These are phyloP conservation scores for Sclerotinia subarctica DNA, from an alignment of 2,329 filamentous ascomycete genomes.

Conservation along the genomic window DNA sequence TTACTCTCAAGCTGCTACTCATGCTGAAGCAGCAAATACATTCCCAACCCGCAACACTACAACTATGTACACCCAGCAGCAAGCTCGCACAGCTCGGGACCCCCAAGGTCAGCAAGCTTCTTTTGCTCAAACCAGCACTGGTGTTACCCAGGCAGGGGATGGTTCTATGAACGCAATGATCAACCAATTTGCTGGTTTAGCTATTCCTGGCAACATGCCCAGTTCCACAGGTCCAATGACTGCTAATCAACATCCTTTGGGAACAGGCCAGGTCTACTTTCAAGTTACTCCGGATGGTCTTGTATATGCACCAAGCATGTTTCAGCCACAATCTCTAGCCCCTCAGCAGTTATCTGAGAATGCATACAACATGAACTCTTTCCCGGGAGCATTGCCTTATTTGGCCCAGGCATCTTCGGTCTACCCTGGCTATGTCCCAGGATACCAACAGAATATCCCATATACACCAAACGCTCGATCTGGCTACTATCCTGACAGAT, in stretches of 20 bases:
- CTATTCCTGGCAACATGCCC: slow-evolving; percentile 40
- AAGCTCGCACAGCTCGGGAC: slow-evolving; percentile 33
- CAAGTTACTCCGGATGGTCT: slow-evolving; percentile 26
- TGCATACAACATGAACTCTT: slow-evolving; percentile 33
- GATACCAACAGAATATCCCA: slow-evolving; percentile 36
- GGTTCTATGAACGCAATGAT: slow-evolving; percentile 35
- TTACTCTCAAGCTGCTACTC: slow-evolving; percentile 37
- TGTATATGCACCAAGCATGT: slow-evolving; percentile 34
- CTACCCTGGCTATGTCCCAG: slow-evolving; percentile 37
- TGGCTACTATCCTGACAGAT: slow-evolving; percentile 36
- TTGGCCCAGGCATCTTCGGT: slow-evolving; percentile 32
- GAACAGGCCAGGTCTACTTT: slow-evolving; percentile 38
- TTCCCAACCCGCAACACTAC: slow-evolving; percentile 31
- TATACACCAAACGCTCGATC: slow-evolving; percentile 34
- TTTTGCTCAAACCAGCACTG: slow-evolving; percentile 27
- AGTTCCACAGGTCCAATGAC: slow-evolving; percentile 32
- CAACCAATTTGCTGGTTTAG: slow-evolving; percentile 35
- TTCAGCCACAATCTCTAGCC: slow-evolving; percentile 35
- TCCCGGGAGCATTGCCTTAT: slow-evolving; percentile 35
- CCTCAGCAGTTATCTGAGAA: slow-evolving; percentile 32
- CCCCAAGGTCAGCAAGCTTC: slow-evolving; percentile 33
- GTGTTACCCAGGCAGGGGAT: slow-evolving; percentile 29
- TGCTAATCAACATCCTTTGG: slow-evolving; percentile 37
- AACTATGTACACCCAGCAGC: slow-evolving; percentile 36
- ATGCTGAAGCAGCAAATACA: slow-evolving; percentile 30